Evolutionary conservation across 495 filamentous ascomycete genomes (phyloP), one percentile per base, ranked within the genome.

Genomic region (Penicillium silybi): DNA sequence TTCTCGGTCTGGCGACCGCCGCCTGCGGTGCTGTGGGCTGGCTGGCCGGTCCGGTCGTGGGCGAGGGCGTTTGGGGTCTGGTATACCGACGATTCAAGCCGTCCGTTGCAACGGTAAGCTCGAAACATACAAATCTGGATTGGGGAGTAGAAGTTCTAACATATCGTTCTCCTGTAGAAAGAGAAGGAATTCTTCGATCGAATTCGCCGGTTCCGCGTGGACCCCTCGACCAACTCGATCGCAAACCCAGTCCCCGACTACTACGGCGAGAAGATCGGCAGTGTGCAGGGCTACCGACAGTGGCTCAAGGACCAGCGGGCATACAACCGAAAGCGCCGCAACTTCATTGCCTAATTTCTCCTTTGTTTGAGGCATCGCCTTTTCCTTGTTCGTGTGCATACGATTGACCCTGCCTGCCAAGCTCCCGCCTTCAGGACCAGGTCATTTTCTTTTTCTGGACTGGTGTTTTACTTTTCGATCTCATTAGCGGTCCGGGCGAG

Each of bases 241-340:
- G 69, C 80, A 40, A 90, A 90, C 64, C 86, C 86, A 0, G 85
- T 92, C 15, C 83, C 83, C 4, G 83, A 86, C 57, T 86, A 85
- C 64, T 81, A 81, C 46, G 78, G 93, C 44, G 93, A 98, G 78
- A 97, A 96, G 80, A 96, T 98, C 66, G 87, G 86, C 15, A 95
- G 89, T 57, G 89, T 98, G 34, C 80, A 82, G 50, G 91, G 87
- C 44, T 98, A 97, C 62, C 72, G 95, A 58, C 85, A 87, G 67
- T 98, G 93, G 93, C 71, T 98, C 65, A 96, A 92, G 77, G 93
- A 98, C 67, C 95, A 97, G 77, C 71, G 92, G 42, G 90, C 91
- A n/a, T 98, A 93, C 70, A 96, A 95, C 73, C 83, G 85, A 73
- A 97, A 96, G 80, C 85, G 88, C 62, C 80, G 81, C 44, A 84